Base-by-base conservation (phyloP, 768 basidiomycete species). In the Cyclocybe aegerita region DNA sequence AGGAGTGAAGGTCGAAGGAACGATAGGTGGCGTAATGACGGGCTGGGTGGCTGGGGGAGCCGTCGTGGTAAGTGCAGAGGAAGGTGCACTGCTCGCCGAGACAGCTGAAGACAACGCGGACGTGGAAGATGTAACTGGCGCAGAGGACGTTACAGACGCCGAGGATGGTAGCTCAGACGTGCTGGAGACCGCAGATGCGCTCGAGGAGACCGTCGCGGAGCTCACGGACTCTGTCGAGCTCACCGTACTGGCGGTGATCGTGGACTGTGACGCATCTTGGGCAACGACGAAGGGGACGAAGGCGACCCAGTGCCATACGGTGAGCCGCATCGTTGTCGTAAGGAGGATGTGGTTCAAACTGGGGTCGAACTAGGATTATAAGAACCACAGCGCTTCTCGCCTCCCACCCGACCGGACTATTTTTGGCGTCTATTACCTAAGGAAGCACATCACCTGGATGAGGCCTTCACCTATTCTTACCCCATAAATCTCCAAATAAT, bases 1-100 rank as follows among this genome's bases (percentile, higher is more conserved):
- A 3, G 84, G 77, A 10, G 75, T 66, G 72, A 88, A 86, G 39
- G 59, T 44, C 11, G 44, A 35, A 15, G 48, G 15, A 3, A 17
- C 15, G 16, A 41, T 16, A 14, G 43, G 31, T 23, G 34, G 38
- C 15, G 37, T 38, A 16, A 39, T 12, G 17, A 12, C 3, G 8
- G 53, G 23, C 9, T 23, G 29, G n/a, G 43, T 6, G 5, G 12
- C 7, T 11, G 48, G 17, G 4, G 47, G 23, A 3, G 42, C 31
- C 37, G 48, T 15, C 8, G 14, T 43, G 8, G 31, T 34, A 4
- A 32, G n/a, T 14, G 36, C 16, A 6, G 31, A 9, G 7, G 23
- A 23, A 23, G 5, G 4, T 23, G 23, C 23, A 23, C 23, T 23
- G 23, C 23, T 23, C 23, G 23, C 23, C 23, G 23, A 23, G 23